Conservation (phyloP, 2,329 filamentous ascomycete species). For the Arthrobotrys sinensis region DNA sequence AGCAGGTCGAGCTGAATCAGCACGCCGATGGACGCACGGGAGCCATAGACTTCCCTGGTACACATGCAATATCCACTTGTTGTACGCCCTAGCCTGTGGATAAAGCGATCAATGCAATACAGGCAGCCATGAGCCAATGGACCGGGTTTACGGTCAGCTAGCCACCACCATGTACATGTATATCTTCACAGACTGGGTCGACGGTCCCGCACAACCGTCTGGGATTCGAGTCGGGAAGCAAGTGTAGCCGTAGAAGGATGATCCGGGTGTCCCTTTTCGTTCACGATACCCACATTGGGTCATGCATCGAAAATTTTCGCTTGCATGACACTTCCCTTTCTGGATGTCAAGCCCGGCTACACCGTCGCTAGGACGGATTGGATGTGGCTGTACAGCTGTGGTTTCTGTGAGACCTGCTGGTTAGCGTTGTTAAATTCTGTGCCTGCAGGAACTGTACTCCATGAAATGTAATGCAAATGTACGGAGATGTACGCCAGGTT, state of each 20-base stretch:
- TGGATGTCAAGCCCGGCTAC: slow-evolving; percentile 59
- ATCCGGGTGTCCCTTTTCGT: slow-evolving; percentile 59
- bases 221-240: slow-evolving; percentile 40
- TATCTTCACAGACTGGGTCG: slow-evolving; percentile 23
- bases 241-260: slow-evolving; percentile 55
- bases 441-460: slow-evolving; percentile 48
- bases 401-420: slow-evolving; percentile 41
- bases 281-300: slow-evolving; percentile 52
- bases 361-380: slow-evolving; percentile 59
- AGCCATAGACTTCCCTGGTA: slow-evolving; percentile 46
- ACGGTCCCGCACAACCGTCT: slow-evolving; percentile 20
- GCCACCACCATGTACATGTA: slow-evolving; percentile 38
- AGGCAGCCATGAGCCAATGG: slow-evolving; percentile 46
- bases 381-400: slow-evolving; percentile 59
- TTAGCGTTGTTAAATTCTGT: slow-evolving; percentile 31
- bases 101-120: slow-evolving; percentile 38
- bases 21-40: slow-evolving; percentile 44
- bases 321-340: slow-evolving; percentile 60
- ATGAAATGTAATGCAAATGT: slow-evolving; percentile 38
- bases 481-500: slow-evolving; percentile 34
- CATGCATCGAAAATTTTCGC: slow-evolving; percentile 54
- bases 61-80: slow-evolving; percentile 29
- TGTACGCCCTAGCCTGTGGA: slow-evolving; percentile 37
- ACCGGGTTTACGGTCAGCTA: slow-evolving; percentile 52
- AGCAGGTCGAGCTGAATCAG: slow-evolving; percentile 54